Base-by-base conservation (phyloP, 2,329 filamentous ascomycete species). In the Colletotrichum limetticola region DNA sequence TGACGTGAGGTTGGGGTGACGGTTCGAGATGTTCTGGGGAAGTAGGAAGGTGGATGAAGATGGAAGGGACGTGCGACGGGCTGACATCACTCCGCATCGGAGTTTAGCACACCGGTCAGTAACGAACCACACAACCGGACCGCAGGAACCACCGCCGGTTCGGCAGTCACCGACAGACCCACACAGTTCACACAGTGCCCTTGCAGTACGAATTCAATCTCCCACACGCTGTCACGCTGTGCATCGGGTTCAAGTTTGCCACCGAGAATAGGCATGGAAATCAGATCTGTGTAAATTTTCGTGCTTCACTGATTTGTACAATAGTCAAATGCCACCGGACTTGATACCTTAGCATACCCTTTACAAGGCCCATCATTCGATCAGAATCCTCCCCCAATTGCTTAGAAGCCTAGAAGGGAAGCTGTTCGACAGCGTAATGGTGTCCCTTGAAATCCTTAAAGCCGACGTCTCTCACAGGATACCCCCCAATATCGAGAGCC, bases 391-490 rank as follows among this genome's bases (percentile, higher is more conserved):
- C 32, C 32, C 11, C 32, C 11, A 12, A 12, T 12, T 11, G 32
- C 32, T 11, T 35, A 5, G 11, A 35, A 35, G 9, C 32, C 32
- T 35, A 11, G 4, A 63, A 42, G 2, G 26, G 30, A 16, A 30
- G 1, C 5, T 32, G n/a, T 3, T 49, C 63, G 7, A 46, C 22
- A 1, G 53, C 3, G 26, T 66, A 66, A 28, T 72, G 30, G 6
- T 68, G 52, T 8, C 69, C 65, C 19, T 68, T n/a, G 24, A 64
- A 63, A 2, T 83, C 82, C 69, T 79, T 79, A 37, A 79, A 83
- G 9, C 82, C 80, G 24, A 81, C 72, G 58, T 82, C 80, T 19
- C 82, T 75, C 22, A 66, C 62, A 1, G 81, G 79, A 72, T 77
- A 82, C 1, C 75, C 74, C 1, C 79, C 77, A 4, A 74, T 2